Evolutionary conservation across 495 filamentous ascomycete species (phyloP).

Genomic region (Penicillium silybi): DNA sequence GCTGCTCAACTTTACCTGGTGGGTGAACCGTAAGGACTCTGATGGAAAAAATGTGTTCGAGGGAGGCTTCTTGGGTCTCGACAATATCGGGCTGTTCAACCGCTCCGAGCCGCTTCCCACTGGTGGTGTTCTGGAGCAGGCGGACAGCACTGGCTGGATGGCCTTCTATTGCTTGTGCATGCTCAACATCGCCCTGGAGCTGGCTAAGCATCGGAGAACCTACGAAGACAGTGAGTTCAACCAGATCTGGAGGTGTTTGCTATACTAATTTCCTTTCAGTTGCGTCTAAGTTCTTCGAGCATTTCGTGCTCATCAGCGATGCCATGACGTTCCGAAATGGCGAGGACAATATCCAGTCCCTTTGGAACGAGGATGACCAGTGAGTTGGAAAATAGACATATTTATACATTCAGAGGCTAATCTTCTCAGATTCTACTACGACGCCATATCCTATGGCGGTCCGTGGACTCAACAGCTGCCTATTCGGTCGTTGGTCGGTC

Average conservation of each 20-base stretch:
- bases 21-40: slow-evolving; percentile 92
- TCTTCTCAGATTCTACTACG: slow-evolving; percentile 76
- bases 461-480: slow-evolving; percentile 90
- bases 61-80: slow-evolving; percentile 91
- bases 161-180: slow-evolving; percentile 92
- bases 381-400: slow-evolving; percentile 16
- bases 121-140: slow-evolving; percentile 88
- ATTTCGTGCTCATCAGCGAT: slow-evolving; percentile 96
- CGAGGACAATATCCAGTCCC: slow-evolving; percentile 66
- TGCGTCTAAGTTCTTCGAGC: slow-evolving; percentile 97
- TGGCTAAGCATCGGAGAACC: slow-evolving; percentile 91
- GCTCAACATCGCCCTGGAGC: slow-evolving; percentile 92
- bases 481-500: slow-evolving; percentile 82
- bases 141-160: slow-evolving; percentile 98
- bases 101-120: slow-evolving; percentile 95
- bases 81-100: slow-evolving; percentile 97
- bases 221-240: slow-evolving; percentile 74
- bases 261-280: slow-evolving; percentile 37
- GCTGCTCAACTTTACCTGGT: slow-evolving; percentile 96
- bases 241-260: no score
- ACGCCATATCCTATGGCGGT: slow-evolving; percentile 92
- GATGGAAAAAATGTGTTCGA: slow-evolving; percentile 97
- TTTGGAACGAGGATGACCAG: slow-evolving; percentile 93
- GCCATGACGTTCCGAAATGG: slow-evolving; percentile 89
- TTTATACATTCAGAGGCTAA: slow-evolving; percentile 6